phyloP scores from a whole-genome alignment of 2,329 filamentous ascomycete genomes.

The Phoma herbarum region DNA sequence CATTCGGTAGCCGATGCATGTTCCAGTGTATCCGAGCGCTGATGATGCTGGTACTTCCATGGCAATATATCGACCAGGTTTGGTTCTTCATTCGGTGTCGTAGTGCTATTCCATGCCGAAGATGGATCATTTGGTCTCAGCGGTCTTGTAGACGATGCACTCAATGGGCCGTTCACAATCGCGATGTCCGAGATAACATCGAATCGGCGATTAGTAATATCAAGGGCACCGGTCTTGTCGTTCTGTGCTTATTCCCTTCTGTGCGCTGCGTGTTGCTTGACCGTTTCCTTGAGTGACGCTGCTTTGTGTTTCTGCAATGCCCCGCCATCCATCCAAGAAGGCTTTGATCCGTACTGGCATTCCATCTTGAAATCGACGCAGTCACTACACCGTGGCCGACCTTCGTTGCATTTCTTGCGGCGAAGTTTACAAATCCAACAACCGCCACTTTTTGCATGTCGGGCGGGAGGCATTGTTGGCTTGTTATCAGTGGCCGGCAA shows the following conservation, averaged over 20 bases:
- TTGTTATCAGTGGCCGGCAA: background rate
- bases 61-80: constrained; percentile 13
- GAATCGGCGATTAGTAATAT: background rate
- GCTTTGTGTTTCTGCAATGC: constrained; percentile 18
- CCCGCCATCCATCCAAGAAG: constrained; percentile 27
- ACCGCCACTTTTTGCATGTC: constrained; percentile 11
- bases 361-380: constrained; percentile 23
- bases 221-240: background rate
- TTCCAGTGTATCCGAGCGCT: constrained; percentile 8
- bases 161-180: background rate
- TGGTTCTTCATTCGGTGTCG: background rate
- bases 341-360: constrained; percentile 23
- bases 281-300: constrained; percentile 20
- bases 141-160: background rate
- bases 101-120: no score
- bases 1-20: constrained; percentile 21
- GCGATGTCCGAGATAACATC: constrained; percentile 13
- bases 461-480: constrained; percentile 1
- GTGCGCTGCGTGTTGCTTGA: constrained; percentile 22
- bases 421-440: constrained; percentile 32
- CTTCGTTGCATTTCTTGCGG: constrained; percentile 27
- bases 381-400: constrained; percentile 16
- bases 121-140: background rate
- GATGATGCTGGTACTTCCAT: constrained; percentile 12
- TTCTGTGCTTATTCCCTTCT: constrained; percentile 20